These are phyloP conservation scores for Lagerstroemia speciosa DNA, from an alignment of 345 rosid genomes.

Conservation along the genomic window DNA sequence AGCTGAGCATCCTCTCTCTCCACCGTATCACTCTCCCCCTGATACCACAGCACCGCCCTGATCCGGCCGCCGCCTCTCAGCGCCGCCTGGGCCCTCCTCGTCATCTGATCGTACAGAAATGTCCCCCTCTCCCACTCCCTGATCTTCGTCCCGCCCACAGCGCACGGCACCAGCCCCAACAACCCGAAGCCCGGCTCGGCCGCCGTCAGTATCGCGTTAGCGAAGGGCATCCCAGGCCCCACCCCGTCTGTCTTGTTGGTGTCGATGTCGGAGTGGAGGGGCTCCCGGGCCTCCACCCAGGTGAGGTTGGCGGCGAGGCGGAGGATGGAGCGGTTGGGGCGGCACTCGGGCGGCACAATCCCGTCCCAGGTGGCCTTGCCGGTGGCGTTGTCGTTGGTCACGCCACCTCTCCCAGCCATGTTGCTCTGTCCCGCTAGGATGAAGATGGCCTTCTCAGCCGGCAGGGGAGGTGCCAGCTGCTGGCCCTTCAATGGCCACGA, in stretches of 20 bases:
- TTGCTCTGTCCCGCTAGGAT: constrained; percentile 87
- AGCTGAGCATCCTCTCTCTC: constrained; percentile 34
- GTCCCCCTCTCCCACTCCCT: constrained; percentile 64
- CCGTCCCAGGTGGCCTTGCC: constrained; percentile 55
- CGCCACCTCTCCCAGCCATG: constrained; percentile 91
- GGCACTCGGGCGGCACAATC: constrained; percentile 49
- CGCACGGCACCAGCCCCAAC: constrained; percentile 78
- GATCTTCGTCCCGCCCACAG: constrained; percentile 68
- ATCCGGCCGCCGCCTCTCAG: constrained; percentile 37
- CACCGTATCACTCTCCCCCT: constrained; percentile 69
- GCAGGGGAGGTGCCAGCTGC: neutral
- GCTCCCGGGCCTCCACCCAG: constrained; percentile 66
- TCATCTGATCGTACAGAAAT: constrained; percentile 39
- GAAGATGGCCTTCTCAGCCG: constrained; percentile 26
- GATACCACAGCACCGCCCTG: constrained; percentile 69
- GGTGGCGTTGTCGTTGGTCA: constrained; percentile 30
- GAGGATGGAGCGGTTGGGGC: constrained; percentile 38
- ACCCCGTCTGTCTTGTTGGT: constrained; percentile 47
- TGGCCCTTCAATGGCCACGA: neutral
- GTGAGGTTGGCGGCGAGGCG: constrained; percentile 37
- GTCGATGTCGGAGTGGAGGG: constrained; percentile 77
- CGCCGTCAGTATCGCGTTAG: constrained; percentile 31
- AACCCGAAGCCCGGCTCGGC: constrained; percentile 16
- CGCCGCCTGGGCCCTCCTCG: constrained; percentile 38
- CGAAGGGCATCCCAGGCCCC: constrained; percentile 82